Evolutionary conservation across 1,284 basidiomycete genomes (phyloP), one percentile per base, ranked within the genome.

Genomic region (Ceratobasidium sp.): DNA sequence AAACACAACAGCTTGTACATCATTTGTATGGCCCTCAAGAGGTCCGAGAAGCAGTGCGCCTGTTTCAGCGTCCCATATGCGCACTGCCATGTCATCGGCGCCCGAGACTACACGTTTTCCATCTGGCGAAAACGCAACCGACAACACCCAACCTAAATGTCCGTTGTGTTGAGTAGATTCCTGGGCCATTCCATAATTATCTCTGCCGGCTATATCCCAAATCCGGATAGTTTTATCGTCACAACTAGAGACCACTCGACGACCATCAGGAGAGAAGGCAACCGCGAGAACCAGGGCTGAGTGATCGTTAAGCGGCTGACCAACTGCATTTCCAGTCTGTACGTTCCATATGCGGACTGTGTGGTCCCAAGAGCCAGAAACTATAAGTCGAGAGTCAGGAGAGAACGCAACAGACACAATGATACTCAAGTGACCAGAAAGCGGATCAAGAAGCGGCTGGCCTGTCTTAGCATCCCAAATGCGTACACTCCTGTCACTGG

Each of bases 291-390:
- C 77, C 18, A 15, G 84, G 80, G 86, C 85, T 75, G 84, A 85
- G 81, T 87, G 87, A 7, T 84, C 84, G 80, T 84, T 85, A 60
- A 87, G 83, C 23, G 75, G 49, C n/a, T 56, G n/a, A 23, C 10
- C 10, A 3, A 55, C 53, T 26, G n/a, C n/a, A 23, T 7, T 23
- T 26, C 71, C 63, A 15, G 64, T 79, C 18, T 44, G 20, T 20
- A 55, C 56, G 56, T 79, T 68, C 79, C 72, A 80, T 13, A 79
- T 10, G 6, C 66, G 70, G 10, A 79, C 71, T 23, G 71, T 75
- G 7, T 46, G 7, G 46, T 80, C 78, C 1, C 55, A 3, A 13
- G 79, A 79, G 26, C 64, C 72, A 6, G 77, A 78, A 3, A 60
- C 15, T 39, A 26, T 33, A 33, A 13, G 28, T 33, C 33, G 33